Evolutionary conservation across 164 flowering plant genomes (phyloP), one percentile per base, ranked within the genome.

Genomic region (Echeveria elegans): DNA sequence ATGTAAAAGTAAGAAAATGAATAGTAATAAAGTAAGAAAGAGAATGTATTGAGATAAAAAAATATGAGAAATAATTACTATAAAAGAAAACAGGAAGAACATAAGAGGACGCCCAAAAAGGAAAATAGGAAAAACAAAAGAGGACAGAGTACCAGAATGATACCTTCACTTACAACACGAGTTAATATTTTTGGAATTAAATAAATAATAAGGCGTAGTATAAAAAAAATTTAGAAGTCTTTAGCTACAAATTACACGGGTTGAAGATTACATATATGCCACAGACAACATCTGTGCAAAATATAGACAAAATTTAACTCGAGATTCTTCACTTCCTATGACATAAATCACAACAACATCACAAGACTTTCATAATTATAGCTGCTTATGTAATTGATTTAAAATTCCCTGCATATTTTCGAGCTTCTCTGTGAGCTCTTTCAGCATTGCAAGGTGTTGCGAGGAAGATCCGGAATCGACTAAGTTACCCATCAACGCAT

Each of bases 401-500:
- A 93, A 61, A 59, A 93, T 73, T 47, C 67, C 74, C 79, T 82
- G 86, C 89, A 93, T 80, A 52, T 78, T 77, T 64, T 84, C 86
- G 31, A 90, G 82, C 66, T 82, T 86, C 80, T 83, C 80, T 4
- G 61, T 72, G 23, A 93, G 82, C 74, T 82, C 81, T 73, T 80
- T 72, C 11, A 90, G 71, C 14, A 72, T 72, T 16, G 75, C 72
- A 56, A 84, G 72, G 67, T 79, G 79, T 53, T 82, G 74, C 18
- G 37, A 0, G 2, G 85, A 76, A 56, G 76, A 59, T 45, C 75
- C 85, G 24, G 84, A 74, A 70, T 45, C 53, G 68, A 56, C 45
- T 0, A 82, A 34, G 38, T 78, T 81, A 0, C 79, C 40, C n/a
- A 82, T 41, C 60, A 93, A 87, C 29, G 81, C 81, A 37, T 73